A percentile compares a stretch with the other conserved stretches of the same genome.
These are phyloP conservation scores for Leishmania lainsoni DNA, from an alignment of 208 protist species.

Conservation along the genomic window DNA sequence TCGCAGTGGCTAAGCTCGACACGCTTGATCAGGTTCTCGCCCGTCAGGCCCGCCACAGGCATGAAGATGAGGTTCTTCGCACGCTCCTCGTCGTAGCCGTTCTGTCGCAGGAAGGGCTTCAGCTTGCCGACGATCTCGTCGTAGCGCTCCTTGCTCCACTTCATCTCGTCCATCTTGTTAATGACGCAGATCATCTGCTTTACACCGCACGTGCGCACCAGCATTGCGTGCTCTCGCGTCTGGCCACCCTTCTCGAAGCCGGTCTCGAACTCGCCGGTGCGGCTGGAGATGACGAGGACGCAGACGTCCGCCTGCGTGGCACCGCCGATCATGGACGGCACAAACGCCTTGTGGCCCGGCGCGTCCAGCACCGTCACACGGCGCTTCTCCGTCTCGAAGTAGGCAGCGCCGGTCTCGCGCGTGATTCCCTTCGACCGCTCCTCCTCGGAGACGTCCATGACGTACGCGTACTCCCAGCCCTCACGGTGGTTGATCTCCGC, in stretches of 20 bases:
- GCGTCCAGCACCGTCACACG: constrained; percentile 99
- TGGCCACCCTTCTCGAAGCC: constrained; percentile 99
- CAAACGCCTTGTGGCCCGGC: constrained; percentile 99
- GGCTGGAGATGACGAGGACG: constrained; percentile 98
- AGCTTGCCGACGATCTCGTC: constrained; percentile 96
- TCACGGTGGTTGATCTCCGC: constrained; percentile 97
- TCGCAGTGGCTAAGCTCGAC: constrained; percentile 72
- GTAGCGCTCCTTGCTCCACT: constrained; percentile 96
- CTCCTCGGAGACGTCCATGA: constrained; percentile 99
- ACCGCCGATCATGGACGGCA: constrained; percentile 99
- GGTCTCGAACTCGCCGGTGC: constrained; percentile 99
- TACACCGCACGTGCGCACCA: constrained; percentile 98
- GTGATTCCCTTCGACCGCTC: constrained; percentile 99
- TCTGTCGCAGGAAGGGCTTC: constrained; percentile 94
- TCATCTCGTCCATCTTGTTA: constrained; percentile 99
- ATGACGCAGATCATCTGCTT: constrained; percentile 97
- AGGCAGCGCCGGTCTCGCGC: constrained; percentile 96
- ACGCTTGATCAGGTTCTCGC: constrained; percentile 93
- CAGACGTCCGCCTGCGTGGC: constrained; percentile 98
- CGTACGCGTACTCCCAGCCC: constrained; percentile 97
- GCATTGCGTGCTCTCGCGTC: constrained; percentile 98
- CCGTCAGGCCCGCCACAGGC: constrained; percentile 95
- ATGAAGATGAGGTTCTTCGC: constrained; percentile 95
- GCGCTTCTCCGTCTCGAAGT: constrained; percentile 96
- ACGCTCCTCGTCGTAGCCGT: constrained; percentile 92